Conservation (phyloP, 2,329 filamentous ascomycete genomes). For the Aspergillus sp. region DNA sequence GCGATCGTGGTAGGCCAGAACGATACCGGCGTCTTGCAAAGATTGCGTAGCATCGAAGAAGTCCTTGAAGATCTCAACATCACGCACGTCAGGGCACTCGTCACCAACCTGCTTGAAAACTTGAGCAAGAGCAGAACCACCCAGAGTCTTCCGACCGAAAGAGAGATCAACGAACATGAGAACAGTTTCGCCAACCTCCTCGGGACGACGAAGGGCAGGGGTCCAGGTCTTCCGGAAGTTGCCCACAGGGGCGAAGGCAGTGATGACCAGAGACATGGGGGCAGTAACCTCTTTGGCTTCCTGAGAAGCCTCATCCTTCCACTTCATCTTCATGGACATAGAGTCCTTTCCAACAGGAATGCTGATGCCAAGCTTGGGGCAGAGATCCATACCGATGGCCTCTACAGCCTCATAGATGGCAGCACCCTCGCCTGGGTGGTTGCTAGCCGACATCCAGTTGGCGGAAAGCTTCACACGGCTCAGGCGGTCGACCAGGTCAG, state of each 20-base stretch:
- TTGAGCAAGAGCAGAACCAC: constrained; percentile 89
- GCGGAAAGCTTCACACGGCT: constrained; percentile 83
- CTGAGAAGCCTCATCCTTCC: constrained; percentile 70
- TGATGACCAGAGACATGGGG: constrained; percentile 86
- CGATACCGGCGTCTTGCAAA: constrained; percentile 67
- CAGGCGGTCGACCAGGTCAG: constrained; percentile 70
- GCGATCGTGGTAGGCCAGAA: constrained; percentile 91
- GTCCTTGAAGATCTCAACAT: constrained; percentile 77
- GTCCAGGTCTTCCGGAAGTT: constrained; percentile 90
- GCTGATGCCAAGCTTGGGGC: constrained; percentile 82
- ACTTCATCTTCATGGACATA: constrained; percentile 98
- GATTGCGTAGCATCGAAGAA: constrained; percentile 84
- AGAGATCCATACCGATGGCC: constrained; percentile 89
- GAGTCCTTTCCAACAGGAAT: constrained; percentile 98
- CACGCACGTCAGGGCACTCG: constrained; percentile 81
- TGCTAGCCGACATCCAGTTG: constrained; percentile 99
- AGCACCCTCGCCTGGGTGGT: constrained; percentile 87
- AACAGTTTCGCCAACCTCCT: constrained; percentile 85
- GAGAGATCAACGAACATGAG: constrained; percentile 91
- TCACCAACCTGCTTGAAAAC: constrained; percentile 83
- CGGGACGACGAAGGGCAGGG: constrained; percentile 76
- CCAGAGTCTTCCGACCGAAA: constrained; percentile 75
- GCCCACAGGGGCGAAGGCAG: constrained; percentile 82
- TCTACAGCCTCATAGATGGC: constrained; percentile 91
- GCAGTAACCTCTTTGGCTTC: constrained; percentile 84